A percentile compares a stretch with the other conserved stretches of the same genome.
Conservation (phyloP, 805 yeast species). For the Brettanomyces anomalus region DNA sequence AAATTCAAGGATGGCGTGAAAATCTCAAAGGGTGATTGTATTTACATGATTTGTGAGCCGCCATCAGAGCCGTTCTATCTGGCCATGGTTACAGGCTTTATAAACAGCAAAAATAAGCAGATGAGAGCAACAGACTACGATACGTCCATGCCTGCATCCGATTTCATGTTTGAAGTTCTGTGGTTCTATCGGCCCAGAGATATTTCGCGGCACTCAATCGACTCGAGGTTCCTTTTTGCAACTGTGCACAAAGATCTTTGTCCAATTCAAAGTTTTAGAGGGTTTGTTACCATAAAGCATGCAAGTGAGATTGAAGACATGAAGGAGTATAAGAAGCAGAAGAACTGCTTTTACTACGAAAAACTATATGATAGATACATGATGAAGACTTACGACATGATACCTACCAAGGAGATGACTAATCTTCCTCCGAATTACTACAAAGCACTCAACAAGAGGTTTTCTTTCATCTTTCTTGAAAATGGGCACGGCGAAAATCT, state of each 20-base stretch:
- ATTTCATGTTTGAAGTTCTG: conserved; percentile 60
- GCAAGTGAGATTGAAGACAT: conserved; percentile 54
- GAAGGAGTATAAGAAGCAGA: conserved; percentile 43
- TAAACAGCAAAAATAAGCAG: conserved; percentile 27
- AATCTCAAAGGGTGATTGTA: conserved; percentile 50
- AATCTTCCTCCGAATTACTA: conserved; percentile 54
- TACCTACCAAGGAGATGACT: conserved; percentile 51
- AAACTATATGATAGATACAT: conserved; percentile 81
- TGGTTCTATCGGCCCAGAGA: conserved; percentile 92
- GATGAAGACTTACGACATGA: conserved; percentile 69
- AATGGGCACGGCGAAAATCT: conserved; percentile 54
- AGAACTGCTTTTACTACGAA: conserved; percentile 77
- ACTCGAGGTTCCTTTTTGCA: conserved; percentile 71
- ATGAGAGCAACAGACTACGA: not conserved
- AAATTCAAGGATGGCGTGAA: conserved; percentile 30
- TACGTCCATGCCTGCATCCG: conserved; percentile 25
- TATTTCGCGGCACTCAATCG: conserved; percentile 55
- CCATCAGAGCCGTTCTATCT: conserved; percentile 92
- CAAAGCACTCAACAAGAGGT: conserved; percentile 55
- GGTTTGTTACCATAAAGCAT: conserved; percentile 63
- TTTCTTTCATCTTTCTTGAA: conserved; percentile 70
- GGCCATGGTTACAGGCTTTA: conserved; percentile 75
- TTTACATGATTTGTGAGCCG: conserved; percentile 83
- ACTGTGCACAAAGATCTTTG: conserved; percentile 83
- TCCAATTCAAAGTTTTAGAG: conserved; percentile 67